Base-by-base conservation (phyloP, 208 protist species). In the Crithidia sp. region DNA sequence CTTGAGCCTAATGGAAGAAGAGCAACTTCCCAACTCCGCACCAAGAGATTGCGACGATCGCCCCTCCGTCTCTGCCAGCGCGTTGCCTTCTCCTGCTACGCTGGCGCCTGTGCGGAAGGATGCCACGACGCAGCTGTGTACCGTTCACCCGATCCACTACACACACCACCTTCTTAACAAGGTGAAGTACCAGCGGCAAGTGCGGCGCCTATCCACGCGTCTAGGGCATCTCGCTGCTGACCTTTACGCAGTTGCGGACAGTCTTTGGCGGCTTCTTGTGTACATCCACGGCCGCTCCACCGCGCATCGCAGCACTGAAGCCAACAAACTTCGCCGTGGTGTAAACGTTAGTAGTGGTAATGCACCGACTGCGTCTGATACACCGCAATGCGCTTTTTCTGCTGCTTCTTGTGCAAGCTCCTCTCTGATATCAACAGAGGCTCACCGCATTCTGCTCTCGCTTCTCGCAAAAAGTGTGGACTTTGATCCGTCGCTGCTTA, bases 111-210 rank as follows among this genome's bases (percentile, higher is more conserved):
- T 28, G 28, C 28, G 45, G 4, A 43, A 57, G 28, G 62, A 67
- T 16, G 62, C 36, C 17, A 28, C 49, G 14, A 91, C 83, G 40
- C 86, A 91, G 67, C 67, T 87, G 41, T 76, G 66, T 52, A 86
- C 86, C 3, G 77, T 82, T 9, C 78, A 72, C 19, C 61, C 53
- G 13, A 71, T 74, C 4, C 72, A 74, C 63, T 67, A 87, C 67
- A 76, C 81, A 16, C 59, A 72, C 19, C 74, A 91, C 64, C n/a
- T 91, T 5, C 57, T 91, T 12, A 62, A 49, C 16, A 64, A 74
- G 7, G 47, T 86, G 16, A 55, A 67, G 14, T 62, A 61, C 1
- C 55, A 61, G 28, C 56, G 54, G 0, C 68, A 65, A 16, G 74
- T 71, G 40, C 44, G 55, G 4, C 0, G 16, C 5, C 60, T 85